Conservation (phyloP, 2,329 filamentous ascomycete genomes). For the Lachnellula hyalina region DNA sequence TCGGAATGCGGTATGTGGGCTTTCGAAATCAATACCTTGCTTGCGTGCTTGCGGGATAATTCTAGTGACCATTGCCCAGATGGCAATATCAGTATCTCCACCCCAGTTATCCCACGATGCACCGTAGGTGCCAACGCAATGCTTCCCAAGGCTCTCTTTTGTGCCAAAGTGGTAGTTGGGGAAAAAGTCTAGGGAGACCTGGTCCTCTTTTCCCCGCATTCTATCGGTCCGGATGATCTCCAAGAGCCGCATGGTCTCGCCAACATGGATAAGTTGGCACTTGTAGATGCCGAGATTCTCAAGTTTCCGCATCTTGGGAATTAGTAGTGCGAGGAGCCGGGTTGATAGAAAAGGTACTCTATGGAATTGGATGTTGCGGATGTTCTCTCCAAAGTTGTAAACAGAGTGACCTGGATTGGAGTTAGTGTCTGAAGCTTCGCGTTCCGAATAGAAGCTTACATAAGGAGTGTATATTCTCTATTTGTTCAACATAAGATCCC, state of each 20-base stretch:
- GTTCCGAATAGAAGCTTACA: constrained; percentile 11
- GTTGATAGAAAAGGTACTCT: constrained; percentile 22
- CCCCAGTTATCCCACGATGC: constrained; percentile 27
- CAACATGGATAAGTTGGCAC: constrained; percentile 26
- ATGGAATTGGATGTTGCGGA: constrained; percentile 26
- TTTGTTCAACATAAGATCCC: constrained; percentile 11
- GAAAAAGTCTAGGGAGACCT: constrained; percentile 25
- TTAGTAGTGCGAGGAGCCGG: constrained; percentile 19
- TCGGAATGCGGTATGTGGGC: constrained; percentile 15
- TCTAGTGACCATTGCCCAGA: constrained; percentile 20
- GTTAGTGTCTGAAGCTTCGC: not conserved
- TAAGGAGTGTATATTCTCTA: constrained; percentile 15
- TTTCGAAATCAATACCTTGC: constrained; percentile 20
- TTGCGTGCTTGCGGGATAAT: constrained; percentile 13
- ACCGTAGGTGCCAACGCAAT: constrained; percentile 17
- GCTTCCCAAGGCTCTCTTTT: not conserved
- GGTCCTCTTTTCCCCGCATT: constrained; percentile 14
- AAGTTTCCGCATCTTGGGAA: constrained; percentile 25
- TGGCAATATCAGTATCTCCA: constrained; percentile 12
- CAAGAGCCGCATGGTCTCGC: constrained; percentile 18
- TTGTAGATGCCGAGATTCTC: constrained; percentile 25
- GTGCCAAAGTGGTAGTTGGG: constrained; percentile 25
- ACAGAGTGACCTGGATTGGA: constrained; percentile 14
- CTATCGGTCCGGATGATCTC: constrained; percentile 22
- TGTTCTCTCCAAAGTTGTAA: constrained; percentile 17